A percentile compares a stretch with the other conserved stretches of the same genome.
Evolutionary conservation across 2,329 filamentous ascomycete genomes (phyloP).

Genomic region (Fusarium siculi): DNA sequence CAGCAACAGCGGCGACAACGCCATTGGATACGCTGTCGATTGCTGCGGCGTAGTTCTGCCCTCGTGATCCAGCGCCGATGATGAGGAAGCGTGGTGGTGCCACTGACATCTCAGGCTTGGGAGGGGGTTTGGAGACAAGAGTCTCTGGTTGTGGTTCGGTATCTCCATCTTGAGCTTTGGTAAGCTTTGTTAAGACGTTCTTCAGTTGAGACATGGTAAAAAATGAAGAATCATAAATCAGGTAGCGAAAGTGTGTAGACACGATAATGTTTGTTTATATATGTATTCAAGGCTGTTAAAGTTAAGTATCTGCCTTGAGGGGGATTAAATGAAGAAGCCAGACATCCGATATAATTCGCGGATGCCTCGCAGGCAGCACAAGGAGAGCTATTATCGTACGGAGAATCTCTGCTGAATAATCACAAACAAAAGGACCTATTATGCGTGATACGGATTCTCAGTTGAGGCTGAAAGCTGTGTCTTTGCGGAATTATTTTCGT

Average conservation of each 20-base stretch:
- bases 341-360: background rate
- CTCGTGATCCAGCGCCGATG: conserved; percentile 85
- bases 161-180: conserved; percentile 15
- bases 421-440: background rate
- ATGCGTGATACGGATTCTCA: background rate
- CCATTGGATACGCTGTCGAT: conserved; percentile 73
- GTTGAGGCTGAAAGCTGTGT: conserved; percentile 4
- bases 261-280: background rate
- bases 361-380: conserved; percentile 11
- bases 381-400: background rate
- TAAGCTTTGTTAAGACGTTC: conserved; percentile 33
- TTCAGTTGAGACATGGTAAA: conserved; percentile 36
- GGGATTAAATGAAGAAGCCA: background rate
- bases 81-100: conserved; percentile 75
- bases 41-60: conserved; percentile 77
- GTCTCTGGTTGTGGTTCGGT: conserved; percentile 36
- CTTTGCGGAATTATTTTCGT: conserved; percentile 10
- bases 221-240: background rate
- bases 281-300: background rate
- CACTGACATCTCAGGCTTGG: conserved; percentile 57
- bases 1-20: conserved; percentile 80
- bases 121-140: conserved; percentile 46
- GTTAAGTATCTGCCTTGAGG: conserved; percentile 7
- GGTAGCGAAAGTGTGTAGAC: background rate
- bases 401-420: background rate